Percentiles rank a stretch among this genome's conserved stretches.
phyloP scores from a whole-genome alignment of 208 protist genomes.

The Crithidia expoeki region DNA sequence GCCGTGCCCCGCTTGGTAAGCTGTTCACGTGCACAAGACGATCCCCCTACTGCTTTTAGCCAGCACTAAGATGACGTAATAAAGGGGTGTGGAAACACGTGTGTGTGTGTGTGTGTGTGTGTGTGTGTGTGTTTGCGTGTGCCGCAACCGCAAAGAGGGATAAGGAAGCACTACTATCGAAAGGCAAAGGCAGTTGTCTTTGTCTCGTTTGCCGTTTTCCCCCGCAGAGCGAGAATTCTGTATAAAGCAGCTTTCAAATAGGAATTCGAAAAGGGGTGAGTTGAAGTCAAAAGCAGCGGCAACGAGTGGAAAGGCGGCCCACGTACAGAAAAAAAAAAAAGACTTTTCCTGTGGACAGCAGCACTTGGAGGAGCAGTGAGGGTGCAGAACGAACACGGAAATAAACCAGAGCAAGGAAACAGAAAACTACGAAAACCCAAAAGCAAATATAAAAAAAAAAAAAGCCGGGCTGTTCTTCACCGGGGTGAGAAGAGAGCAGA shows the following conservation, averaged over 20 bases:
- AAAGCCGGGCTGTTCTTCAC: too few relatives aligned
- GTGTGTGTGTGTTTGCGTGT: not conserved
- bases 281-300: not conserved
- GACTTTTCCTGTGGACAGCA: too few relatives aligned
- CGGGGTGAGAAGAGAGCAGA: not conserved
- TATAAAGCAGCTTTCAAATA: not conserved
- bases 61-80: too few relatives aligned
- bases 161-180: constrained; percentile 4
- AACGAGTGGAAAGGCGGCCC: too few relatives aligned
- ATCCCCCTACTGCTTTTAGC: too few relatives aligned
- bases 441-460: not conserved
- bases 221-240: constrained; percentile 3
- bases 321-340: constrained; percentile 15
- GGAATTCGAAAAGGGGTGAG: too few relatives aligned
- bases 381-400: not conserved
- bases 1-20: too few relatives aligned
- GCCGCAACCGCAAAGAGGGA: constrained; percentile 1
- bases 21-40: too few relatives aligned
- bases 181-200: too few relatives aligned
- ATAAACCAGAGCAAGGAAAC: not conserved
- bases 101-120: not conserved
- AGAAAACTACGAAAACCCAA: not conserved
- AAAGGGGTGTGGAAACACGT: too few relatives aligned
- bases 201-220: too few relatives aligned
- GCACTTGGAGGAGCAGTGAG: not conserved